phyloP scores from a whole-genome alignment of 352 stramenopile species.

The Phytophthora brassicae region DNA sequence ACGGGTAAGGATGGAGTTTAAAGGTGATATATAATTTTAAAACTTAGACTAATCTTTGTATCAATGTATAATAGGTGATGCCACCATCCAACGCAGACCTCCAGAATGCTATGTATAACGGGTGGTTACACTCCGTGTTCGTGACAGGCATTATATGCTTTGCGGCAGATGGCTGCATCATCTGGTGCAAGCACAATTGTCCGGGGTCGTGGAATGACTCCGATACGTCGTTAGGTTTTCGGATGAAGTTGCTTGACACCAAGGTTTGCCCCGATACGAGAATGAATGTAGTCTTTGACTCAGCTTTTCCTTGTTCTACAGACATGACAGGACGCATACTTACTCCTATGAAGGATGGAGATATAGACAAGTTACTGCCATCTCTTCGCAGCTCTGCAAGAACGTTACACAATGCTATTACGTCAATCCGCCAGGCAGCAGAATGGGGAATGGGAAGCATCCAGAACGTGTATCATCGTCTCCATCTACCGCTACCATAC shows the following conservation, averaged over 20 bases:
- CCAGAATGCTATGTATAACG: background rate
- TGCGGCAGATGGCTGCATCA: background rate
- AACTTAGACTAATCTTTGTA: too few relatives aligned
- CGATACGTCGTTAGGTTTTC: too few relatives aligned
- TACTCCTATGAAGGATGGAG: background rate
- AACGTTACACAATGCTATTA: too few relatives aligned
- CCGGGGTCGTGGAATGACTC: too few relatives aligned
- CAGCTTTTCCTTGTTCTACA: too few relatives aligned
- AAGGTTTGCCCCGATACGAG: too few relatives aligned
- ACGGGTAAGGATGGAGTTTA: background rate
- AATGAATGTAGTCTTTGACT: too few relatives aligned
- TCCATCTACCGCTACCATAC: background rate
- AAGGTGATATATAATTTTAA: background rate
- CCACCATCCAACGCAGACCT: background rate
- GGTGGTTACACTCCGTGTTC: background rate
- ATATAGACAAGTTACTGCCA: background rate
- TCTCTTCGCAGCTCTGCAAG: background rate
- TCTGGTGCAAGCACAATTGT: background rate
- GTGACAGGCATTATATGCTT: background rate
- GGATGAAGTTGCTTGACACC: too few relatives aligned
- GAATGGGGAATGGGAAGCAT: too few relatives aligned
- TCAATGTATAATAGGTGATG: background rate
- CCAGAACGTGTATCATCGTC: background rate
- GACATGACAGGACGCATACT: too few relatives aligned
- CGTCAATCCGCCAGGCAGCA: too few relatives aligned